phyloP scores from a whole-genome alignment of 2,329 filamentous ascomycete species.

The Grosmannia serpens region DNA sequence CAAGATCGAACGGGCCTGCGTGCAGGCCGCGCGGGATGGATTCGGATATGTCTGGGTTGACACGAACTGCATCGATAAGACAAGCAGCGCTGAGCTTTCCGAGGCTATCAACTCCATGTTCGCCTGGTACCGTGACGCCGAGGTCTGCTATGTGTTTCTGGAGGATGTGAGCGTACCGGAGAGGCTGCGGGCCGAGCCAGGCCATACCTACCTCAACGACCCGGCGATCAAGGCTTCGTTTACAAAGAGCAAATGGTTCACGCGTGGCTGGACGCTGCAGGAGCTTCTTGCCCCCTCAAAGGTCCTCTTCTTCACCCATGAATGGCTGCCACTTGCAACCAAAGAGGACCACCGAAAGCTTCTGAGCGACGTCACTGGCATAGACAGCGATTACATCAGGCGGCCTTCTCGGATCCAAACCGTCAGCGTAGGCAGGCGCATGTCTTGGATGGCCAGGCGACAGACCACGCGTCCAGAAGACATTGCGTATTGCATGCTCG shows the following conservation, averaged over 20 bases:
- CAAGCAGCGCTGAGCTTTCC: constrained; percentile 21
- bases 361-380: constrained; percentile 19
- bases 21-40: constrained; percentile 15
- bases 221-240: background rate
- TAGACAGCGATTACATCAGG: constrained; percentile 14
- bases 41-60: constrained; percentile 24
- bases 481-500: constrained; percentile 18
- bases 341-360: constrained; percentile 14
- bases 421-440: constrained; percentile 13
- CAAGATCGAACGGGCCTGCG: constrained; percentile 16
- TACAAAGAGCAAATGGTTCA: constrained; percentile 7
- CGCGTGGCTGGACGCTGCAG: constrained; percentile 15
- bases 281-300: constrained; percentile 12
- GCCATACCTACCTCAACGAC: background rate
- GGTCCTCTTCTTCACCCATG: constrained; percentile 12
- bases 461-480: constrained; percentile 16
- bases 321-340: constrained; percentile 13
- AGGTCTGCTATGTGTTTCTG: constrained; percentile 23
- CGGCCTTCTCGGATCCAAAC: background rate
- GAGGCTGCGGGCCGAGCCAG: background rate
- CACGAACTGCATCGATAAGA: constrained; percentile 27
- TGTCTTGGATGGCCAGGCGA: constrained; percentile 17
- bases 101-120: constrained; percentile 19
- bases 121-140: constrained; percentile 21
- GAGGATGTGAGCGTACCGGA: constrained; percentile 13